phyloP scores from a whole-genome alignment of 1,284 basidiomycete species.

The Trichosporon sp. region DNA sequence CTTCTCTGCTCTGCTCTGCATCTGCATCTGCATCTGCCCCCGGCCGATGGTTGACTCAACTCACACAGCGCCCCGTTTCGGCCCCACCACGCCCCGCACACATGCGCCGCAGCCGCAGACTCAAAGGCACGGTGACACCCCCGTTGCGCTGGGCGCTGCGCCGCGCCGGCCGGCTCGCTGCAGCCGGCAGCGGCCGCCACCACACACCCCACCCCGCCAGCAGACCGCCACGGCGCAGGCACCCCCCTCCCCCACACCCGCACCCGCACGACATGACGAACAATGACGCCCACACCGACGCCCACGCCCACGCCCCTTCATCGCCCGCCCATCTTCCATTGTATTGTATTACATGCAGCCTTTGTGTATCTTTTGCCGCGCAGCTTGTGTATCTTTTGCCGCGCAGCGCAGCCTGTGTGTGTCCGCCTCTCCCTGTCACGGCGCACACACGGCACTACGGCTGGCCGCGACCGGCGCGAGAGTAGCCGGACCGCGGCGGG shows the following conservation, averaged over 20 bases:
- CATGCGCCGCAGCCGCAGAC: background rate
- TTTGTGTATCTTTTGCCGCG: background rate
- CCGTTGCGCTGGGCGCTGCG: background rate
- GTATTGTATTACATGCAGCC: constrained; percentile 3
- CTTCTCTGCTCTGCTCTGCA: no score
- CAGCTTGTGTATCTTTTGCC: no score
- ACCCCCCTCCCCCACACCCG: background rate
- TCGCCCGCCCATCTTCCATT: background rate
- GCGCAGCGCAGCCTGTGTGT: no score
- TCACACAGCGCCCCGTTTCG: no score
- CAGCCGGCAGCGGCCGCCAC: background rate
- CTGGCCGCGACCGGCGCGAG: no score
- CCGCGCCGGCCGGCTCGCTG: background rate
- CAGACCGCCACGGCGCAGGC: background rate
- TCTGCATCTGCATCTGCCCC: no score
- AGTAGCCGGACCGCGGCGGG: no score
- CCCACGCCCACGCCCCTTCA: background rate
- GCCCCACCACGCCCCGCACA: background rate
- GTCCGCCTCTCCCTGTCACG: no score
- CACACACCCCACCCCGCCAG: background rate
- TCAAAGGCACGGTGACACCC: background rate
- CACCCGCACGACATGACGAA: background rate
- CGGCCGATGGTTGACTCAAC: background rate
- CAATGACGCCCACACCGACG: background rate
- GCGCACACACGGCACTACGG: background rate